Evolutionary conservation across 2,329 filamentous ascomycete species (phyloP).

Genomic region (Fusarium dlaminii): DNA sequence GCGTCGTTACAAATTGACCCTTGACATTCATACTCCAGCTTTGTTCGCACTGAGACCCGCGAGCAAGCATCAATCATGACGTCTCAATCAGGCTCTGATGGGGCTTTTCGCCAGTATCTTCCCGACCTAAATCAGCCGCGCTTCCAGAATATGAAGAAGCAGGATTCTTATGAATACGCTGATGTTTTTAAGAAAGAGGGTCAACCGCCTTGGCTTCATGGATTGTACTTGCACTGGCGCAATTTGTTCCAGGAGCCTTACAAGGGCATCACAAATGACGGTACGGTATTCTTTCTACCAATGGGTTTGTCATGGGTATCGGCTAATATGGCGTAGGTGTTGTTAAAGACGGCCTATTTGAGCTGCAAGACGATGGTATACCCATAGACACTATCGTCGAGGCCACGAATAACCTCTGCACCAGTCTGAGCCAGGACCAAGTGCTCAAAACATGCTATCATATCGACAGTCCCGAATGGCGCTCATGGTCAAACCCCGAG

Average conservation of each 20-base stretch:
- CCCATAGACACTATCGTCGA: slow-evolving; percentile 66
- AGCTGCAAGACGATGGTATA: slow-evolving; percentile 70
- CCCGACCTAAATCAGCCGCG: not conserved
- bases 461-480: slow-evolving; percentile 76
- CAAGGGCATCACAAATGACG: slow-evolving; percentile 75
- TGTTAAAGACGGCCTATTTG: slow-evolving; percentile 63
- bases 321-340: not conserved
- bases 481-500: slow-evolving; percentile 77
- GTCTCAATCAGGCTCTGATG: not conserved
- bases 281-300: slow-evolving; percentile 47
- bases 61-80: not conserved
- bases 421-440: not conserved
- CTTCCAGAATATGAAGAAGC: slow-evolving; percentile 59
- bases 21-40: not conserved
- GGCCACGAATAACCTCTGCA: slow-evolving; percentile 50
- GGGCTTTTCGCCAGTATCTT: slow-evolving; percentile 11
- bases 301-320: fast-evolving
- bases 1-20: not conserved
- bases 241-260: slow-evolving; percentile 72
- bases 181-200: slow-evolving; percentile 66
- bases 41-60: not conserved
- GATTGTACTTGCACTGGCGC: slow-evolving; percentile 67
- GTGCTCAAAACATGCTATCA: slow-evolving; percentile 52
- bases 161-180: slow-evolving; percentile 71
- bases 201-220: slow-evolving; percentile 73